phyloP scores from a whole-genome alignment of 306 rosid genomes.

The Neltuma alba region DNA sequence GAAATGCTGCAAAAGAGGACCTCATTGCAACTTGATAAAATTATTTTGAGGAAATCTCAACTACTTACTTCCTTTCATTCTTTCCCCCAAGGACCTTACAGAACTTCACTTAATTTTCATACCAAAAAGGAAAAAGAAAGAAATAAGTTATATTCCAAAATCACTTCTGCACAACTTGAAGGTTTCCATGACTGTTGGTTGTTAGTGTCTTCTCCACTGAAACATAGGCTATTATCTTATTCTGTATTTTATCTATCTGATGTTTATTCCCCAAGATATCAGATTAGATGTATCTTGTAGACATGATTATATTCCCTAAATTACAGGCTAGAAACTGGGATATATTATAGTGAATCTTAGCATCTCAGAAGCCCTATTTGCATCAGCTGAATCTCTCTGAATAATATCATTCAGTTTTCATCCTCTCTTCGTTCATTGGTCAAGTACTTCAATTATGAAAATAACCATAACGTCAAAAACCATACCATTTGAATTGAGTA shows the following conservation, averaged over 20 bases:
- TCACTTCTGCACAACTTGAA: constrained; percentile 1
- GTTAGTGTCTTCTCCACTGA: background rate
- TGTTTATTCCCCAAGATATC: background rate
- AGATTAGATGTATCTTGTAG: background rate
- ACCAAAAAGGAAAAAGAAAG: background rate
- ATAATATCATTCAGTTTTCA: background rate
- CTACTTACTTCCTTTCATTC: background rate
- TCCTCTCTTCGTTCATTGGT: background rate
- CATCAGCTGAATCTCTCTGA: background rate
- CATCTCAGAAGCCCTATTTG: background rate
- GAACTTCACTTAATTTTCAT: constrained; percentile 22
- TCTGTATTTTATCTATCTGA: too few relatives aligned
- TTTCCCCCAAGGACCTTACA: constrained; percentile 2
- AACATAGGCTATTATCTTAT: background rate
- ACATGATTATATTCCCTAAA: background rate
- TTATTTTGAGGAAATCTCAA: background rate
- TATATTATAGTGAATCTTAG: background rate
- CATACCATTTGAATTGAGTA: background rate
- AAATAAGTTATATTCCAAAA: constrained; percentile 3
- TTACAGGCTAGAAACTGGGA: background rate
- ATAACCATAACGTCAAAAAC: constrained; percentile 16
- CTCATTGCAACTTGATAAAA: constrained; percentile 22
- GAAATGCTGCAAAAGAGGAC: background rate
- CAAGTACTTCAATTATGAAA: constrained; percentile 11
- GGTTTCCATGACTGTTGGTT: constrained; percentile 7